A percentile compares a stretch with the other conserved stretches of the same genome.
These are phyloP conservation scores for Colletotrichum sp. DNA, from an alignment of 2,329 filamentous ascomycete genomes.

Conservation along the genomic window DNA sequence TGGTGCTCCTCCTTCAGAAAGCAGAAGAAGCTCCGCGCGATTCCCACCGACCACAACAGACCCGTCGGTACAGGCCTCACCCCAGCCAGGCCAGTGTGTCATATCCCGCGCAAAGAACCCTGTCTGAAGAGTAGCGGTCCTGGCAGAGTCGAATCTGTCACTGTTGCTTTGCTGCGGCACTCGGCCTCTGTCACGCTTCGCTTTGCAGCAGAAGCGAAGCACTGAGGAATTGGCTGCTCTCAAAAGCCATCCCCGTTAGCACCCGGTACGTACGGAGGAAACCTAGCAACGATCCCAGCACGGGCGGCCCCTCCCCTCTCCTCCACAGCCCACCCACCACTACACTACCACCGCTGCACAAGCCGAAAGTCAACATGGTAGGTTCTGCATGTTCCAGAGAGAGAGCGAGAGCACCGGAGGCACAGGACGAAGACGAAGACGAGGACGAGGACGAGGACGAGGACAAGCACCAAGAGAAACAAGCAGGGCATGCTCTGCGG, in stretches of 20 bases:
- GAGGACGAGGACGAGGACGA: background rate
- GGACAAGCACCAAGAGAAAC: background rate
- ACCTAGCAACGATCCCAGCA: conserved; percentile 12
- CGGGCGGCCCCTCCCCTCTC: conserved; percentile 6
- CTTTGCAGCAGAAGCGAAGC: background rate
- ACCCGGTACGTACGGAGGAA: background rate
- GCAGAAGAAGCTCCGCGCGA: background rate
- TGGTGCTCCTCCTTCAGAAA: background rate
- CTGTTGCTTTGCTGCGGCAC: background rate
- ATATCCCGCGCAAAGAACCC: background rate
- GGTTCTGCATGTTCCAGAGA: background rate
- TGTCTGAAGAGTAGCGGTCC: background rate
- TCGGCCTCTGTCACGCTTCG: background rate
- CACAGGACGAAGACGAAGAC: background rate
- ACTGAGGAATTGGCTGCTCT: background rate
- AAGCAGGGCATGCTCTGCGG: background rate
- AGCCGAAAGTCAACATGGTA: background rate
- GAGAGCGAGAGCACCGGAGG: background rate
- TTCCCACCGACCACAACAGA: background rate
- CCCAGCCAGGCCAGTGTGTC: background rate
- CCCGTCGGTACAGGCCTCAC: background rate
- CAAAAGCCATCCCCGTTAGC: background rate
- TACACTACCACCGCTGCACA: background rate
- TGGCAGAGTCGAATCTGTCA: conserved; percentile 1
- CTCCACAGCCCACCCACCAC: background rate